Evolutionary conservation across 306 rosid genomes (phyloP).

Genomic region (Begonia loranthoides): DNA sequence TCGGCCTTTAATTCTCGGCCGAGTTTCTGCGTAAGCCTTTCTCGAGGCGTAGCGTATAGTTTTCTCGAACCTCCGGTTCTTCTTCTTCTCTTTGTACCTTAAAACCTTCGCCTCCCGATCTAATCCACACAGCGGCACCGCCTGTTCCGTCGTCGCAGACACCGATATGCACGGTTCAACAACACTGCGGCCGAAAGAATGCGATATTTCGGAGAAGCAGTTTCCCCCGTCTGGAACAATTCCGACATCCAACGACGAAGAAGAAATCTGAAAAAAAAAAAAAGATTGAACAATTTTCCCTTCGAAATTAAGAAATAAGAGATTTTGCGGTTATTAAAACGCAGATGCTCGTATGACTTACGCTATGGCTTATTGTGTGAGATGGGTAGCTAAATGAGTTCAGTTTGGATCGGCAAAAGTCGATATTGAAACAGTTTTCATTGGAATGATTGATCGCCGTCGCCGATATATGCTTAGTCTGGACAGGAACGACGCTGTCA

Average conservation of each 20-base stretch:
- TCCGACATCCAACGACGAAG: constrained; percentile 72
- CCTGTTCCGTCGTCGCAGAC: constrained; percentile 19
- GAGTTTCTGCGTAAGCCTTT: constrained; percentile 75
- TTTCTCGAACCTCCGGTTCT: constrained; percentile 69
- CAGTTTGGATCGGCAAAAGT: constrained; percentile 73
- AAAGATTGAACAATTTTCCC: background rate
- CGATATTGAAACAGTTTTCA: constrained; percentile 55
- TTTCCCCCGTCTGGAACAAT: constrained; percentile 60
- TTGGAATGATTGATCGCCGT: constrained; percentile 22
- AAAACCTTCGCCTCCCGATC: constrained; percentile 69
- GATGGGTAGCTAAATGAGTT: constrained; percentile 49
- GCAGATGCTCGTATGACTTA: constrained; percentile 13
- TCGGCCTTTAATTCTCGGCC: constrained; percentile 82
- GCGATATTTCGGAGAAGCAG: constrained; percentile 41
- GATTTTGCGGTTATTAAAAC: background rate
- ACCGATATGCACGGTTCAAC: constrained; percentile 28
- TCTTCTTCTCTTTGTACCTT: constrained; percentile 78
- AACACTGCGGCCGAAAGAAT: constrained; percentile 22
- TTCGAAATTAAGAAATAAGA: background rate
- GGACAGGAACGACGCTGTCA: constrained; percentile 89
- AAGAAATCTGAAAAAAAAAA: constrained; percentile 38
- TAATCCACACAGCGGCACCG: constrained; percentile 42
- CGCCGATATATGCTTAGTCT: constrained; percentile 23
- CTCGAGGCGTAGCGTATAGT: constrained; percentile 73
- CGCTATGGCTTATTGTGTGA: constrained; percentile 83